Base-by-base conservation (phyloP, 1,284 basidiomycete genomes). In the Laetiporus sulphureus region DNA sequence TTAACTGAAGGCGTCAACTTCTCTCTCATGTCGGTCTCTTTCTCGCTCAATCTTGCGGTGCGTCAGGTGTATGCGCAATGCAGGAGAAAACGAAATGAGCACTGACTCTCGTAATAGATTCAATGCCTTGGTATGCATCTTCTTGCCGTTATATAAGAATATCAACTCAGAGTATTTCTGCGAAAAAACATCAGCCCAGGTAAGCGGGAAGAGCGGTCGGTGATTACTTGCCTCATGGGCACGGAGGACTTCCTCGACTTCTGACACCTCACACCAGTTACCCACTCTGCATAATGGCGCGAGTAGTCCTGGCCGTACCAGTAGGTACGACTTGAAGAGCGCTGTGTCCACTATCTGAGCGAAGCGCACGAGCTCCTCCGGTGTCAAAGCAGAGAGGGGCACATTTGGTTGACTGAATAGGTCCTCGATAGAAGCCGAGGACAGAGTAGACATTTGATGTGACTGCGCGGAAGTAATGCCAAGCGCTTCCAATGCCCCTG, bases 201-300 rank as follows among this genome's bases (percentile, higher is more conserved):
- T 48, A 36, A 34, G 47, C 18, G 36, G 47, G 31, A 45, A 32
- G 12, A n/a, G 20, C 19, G 2, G 38, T 23, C 36, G 5, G 42
- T n/a, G 6, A 37, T 19, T 18, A 54, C 73, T 41, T 49, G 91
- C 92, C 75, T 88, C 83, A 23, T 86, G 76, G 25, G 80, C 79
- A 49, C 79, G 75, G 32, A 99, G 65, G 44, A 93, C 77, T 57
- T 88, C 89, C 60, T 98, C 93, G 0, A 99, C 91, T 58, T 98
- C 91, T 1, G 83, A 81, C 0, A 98, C 92, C 57, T 98, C 92
- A 63, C 94, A 98, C 91, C 93, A 99, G 62, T 98, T 98, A 16
- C 90, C 80, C 30, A 95, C 72, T 29, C 96, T 76, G 63, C 95
- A 98, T 32, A 99, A 63, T 19, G 91, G 80, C 0, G 91, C 92